phyloP scores from a whole-genome alignment of 2,329 filamentous ascomycete genomes.

The Penicillium expansum region DNA sequence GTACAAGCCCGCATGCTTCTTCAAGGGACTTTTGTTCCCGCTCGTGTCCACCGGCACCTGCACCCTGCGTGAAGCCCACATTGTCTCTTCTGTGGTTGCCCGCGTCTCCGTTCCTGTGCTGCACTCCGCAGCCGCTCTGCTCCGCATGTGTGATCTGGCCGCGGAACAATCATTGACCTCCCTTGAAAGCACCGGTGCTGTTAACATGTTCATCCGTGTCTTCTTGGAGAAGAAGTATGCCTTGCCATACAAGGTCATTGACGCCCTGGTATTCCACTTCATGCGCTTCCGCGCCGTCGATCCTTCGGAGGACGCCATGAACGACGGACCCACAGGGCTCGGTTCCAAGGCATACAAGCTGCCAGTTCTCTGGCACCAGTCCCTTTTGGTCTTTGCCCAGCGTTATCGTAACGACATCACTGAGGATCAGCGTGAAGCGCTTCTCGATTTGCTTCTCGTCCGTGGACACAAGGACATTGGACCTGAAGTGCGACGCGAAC shows the following conservation, averaged over 20 bases:
- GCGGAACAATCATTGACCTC: conserved; percentile 76
- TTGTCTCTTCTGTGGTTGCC: conserved; percentile 80
- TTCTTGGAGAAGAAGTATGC: conserved; percentile 97
- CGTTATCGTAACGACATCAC: conserved; percentile 95
- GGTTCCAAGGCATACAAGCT: conserved; percentile 62
- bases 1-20: conserved; percentile 93
- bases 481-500: conserved; percentile 83
- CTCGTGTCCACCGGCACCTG: conserved; percentile 82
- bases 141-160: conserved; percentile 89
- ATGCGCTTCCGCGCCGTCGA: conserved; percentile 75
- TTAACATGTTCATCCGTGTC: conserved; percentile 91
- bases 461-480: conserved; percentile 86
- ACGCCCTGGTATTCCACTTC: conserved; percentile 95
- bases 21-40: conserved; percentile 93
- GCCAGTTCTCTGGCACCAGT: conserved; percentile 96
- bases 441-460: conserved; percentile 80
- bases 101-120: conserved; percentile 85
- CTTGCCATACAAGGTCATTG: conserved; percentile 88
- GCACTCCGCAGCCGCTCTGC: conserved; percentile 86
- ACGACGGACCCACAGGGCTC: conserved; percentile 40
- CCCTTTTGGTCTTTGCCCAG: conserved; percentile 85
- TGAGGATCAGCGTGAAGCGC: conserved; percentile 86
- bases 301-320: conserved; percentile 53
- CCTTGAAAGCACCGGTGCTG: conserved; percentile 83
- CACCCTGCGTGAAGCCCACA: conserved; percentile 86